phyloP scores from a whole-genome alignment of 768 basidiomycete genomes.

The Steccherinum ochraceum region DNA sequence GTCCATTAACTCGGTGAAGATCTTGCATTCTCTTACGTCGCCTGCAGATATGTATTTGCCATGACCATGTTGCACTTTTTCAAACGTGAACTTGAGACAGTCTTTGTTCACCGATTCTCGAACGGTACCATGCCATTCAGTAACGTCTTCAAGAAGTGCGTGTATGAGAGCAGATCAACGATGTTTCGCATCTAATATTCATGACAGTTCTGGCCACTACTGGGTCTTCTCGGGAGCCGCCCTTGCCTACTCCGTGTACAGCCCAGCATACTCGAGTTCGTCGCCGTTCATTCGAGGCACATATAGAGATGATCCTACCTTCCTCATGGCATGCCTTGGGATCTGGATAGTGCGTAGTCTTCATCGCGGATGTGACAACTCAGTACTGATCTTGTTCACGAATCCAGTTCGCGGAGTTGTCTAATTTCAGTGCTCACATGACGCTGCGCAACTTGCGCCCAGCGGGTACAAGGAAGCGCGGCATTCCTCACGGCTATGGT shows the following conservation, averaged over 20 bases:
- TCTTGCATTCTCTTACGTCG: neutral
- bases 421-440: conserved; percentile 79
- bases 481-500: conserved; percentile 90
- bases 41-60: conserved; percentile 53
- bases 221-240: conserved; percentile 75
- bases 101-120: conserved; percentile 94
- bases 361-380: conserved; percentile 1
- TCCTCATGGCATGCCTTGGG: conserved; percentile 59
- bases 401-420: conserved; percentile 71
- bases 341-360: conserved; percentile 66
- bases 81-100: conserved; percentile 89
- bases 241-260: conserved; percentile 76
- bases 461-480: conserved; percentile 66
- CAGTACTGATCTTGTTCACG: neutral
- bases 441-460: conserved; percentile 83
- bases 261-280: conserved; percentile 65
- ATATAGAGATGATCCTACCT: conserved; percentile 54
- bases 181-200: neutral
- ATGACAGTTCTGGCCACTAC: conserved; percentile 79
- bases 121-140: conserved; percentile 86
- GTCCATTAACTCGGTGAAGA: neutral
- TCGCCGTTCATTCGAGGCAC: conserved; percentile 61
- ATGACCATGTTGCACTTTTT: conserved; percentile 82
- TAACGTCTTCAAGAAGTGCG: conserved; percentile 89
- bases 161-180: conserved; percentile 3